Conservation (phyloP, 305 asterid genomes). For the Solanum hybrid region DNA sequence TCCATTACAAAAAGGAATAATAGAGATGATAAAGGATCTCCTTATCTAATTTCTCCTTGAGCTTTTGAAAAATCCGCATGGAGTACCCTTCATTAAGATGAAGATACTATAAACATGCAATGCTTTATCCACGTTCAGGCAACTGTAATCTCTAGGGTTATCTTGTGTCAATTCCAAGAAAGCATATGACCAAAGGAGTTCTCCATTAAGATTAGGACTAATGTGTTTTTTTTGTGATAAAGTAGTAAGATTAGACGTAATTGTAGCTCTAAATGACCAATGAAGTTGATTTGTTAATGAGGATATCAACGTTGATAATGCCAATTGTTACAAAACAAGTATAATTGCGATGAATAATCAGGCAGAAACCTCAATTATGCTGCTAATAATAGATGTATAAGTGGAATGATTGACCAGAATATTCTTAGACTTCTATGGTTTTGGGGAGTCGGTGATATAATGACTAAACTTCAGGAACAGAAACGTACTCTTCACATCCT, state of each 20-base stretch:
- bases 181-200: not conserved
- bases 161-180: not conserved
- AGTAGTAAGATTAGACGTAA: not conserved
- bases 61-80: not conserved
- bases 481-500: conserved; percentile 80
- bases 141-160: not conserved
- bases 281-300: not conserved
- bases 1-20: not conserved
- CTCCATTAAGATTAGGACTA: not conserved
- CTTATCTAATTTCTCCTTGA: not conserved
- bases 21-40: not conserved
- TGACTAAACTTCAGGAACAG: not conserved
- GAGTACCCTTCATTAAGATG: not conserved
- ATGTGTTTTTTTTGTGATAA: not conserved
- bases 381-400: not conserved
- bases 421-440: not conserved
- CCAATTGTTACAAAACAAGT: not conserved
- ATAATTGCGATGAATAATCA: not conserved
- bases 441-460: not conserved
- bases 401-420: not conserved
- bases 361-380: not conserved
- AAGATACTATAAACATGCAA: not conserved
- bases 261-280: not conserved
- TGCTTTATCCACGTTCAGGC: not conserved
- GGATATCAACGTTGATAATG: not conserved